Percentiles rank a stretch among this genome's conserved stretches.
Conservation (phyloP, 768 basidiomycete genomes). For the Mycena pura region DNA sequence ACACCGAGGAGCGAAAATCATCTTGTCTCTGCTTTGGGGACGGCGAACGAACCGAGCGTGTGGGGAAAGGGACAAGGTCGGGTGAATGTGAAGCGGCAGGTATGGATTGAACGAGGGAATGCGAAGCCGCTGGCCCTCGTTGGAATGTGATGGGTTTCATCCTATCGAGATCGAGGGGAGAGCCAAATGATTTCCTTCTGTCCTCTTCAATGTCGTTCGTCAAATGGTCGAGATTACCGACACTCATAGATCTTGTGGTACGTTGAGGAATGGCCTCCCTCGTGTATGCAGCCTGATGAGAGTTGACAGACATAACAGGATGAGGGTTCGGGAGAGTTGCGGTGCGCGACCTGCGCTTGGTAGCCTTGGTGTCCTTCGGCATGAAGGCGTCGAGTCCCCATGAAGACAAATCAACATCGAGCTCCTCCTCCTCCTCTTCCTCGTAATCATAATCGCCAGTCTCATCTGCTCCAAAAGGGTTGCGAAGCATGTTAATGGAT, state of each 20-base stretch:
- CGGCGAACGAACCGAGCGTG: conserved; percentile 55
- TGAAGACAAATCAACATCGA: conserved; percentile 82
- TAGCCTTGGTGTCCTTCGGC: conserved; percentile 63
- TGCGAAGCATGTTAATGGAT: conserved; percentile 70
- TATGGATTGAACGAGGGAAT: conserved; percentile 53
- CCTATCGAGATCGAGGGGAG: conserved; percentile 60
- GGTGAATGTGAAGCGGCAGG: conserved; percentile 40
- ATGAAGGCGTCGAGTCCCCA: conserved; percentile 87
- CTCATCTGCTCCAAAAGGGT: conserved; percentile 77
- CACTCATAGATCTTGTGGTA: conserved; percentile 67
- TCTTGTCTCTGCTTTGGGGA: conserved; percentile 53
- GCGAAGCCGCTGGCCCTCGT: conserved; percentile 58
- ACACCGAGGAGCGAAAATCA: conserved; percentile 26
- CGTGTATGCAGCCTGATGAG: conserved; percentile 50
- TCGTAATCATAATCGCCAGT: conserved; percentile 61
- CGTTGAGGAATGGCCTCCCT: conserved; percentile 45
- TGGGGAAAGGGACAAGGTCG: conserved; percentile 68
- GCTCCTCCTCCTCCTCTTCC: conserved; percentile 54
- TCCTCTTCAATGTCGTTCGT: conserved; percentile 31
- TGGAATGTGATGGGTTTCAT: conserved; percentile 50
- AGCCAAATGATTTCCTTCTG: conserved; percentile 64
- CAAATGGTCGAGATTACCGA: conserved; percentile 62
- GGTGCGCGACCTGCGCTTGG: conserved; percentile 48
- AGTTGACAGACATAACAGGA: conserved; percentile 47
- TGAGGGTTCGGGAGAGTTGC: conserved; percentile 41